Evolutionary conservation across 2,329 filamentous ascomycete species (phyloP).

Genomic region (Fusarium virguliforme): DNA sequence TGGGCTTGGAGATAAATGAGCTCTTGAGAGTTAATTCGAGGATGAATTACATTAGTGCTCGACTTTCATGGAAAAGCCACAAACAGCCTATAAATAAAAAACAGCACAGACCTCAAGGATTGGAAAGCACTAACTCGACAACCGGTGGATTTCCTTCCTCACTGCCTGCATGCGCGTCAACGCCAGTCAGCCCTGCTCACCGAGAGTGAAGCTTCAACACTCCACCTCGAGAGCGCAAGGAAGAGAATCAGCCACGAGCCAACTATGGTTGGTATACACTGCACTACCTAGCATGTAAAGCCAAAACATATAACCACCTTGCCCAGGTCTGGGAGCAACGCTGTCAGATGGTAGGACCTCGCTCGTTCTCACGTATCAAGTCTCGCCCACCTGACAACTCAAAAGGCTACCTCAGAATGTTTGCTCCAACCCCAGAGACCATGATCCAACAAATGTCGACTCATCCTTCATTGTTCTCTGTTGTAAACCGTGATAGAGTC

Average conservation of each 20-base stretch:
- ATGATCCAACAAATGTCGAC: neutral
- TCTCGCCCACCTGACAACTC: neutral
- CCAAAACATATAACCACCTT: neutral
- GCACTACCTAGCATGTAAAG: neutral
- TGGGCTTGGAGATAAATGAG: no score
- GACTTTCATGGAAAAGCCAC: no score
- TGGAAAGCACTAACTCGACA: neutral
- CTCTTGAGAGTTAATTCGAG: no score
- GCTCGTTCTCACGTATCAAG: neutral
- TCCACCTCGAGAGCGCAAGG: neutral
- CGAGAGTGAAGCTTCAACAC: neutral
- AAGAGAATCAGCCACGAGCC: neutral
- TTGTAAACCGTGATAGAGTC: neutral
- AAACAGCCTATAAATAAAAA: no score
- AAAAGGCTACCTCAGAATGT: neutral
- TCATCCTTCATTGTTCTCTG: slow-evolving; percentile 11
- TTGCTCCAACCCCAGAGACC: neutral
- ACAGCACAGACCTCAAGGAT: no score
- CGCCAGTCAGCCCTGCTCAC: neutral
- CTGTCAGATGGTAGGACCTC: neutral
- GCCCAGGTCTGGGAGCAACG: neutral
- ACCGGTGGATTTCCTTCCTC: no score
- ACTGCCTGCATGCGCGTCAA: neutral
- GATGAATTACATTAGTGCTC: no score
- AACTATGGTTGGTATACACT: neutral